Conservation (phyloP, 2,329 filamentous ascomycete genomes). For the Zalaria obscura region DNA sequence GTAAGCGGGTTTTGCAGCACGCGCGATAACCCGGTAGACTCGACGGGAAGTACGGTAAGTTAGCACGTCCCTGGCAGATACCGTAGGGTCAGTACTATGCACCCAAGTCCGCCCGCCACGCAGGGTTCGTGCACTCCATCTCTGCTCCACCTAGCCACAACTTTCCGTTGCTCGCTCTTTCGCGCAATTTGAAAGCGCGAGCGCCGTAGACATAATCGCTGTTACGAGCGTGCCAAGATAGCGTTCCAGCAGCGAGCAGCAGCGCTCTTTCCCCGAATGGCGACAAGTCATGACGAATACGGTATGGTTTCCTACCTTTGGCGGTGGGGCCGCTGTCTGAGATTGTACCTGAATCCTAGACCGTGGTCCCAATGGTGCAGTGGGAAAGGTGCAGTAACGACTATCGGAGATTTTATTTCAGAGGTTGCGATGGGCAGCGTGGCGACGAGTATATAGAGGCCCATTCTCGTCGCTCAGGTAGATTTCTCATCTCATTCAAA, state of each 20-base stretch:
- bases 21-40: not conserved
- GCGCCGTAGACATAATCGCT: not conserved
- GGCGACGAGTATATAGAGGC: not conserved
- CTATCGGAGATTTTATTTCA: conserved; percentile 1
- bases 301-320: not conserved
- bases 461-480: not conserved
- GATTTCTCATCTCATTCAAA: conserved; percentile 1
- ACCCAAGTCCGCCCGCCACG: not conserved
- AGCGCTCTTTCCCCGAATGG: not conserved
- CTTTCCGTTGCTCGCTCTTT: not conserved
- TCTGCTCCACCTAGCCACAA: not conserved
- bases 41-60: not conserved
- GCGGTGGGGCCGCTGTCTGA: not conserved
- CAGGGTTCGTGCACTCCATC: not conserved
- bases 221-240: not conserved
- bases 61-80: not conserved
- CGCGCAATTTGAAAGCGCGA: not conserved
- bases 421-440: not conserved
- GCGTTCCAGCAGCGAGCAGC: not conserved
- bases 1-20: too few species aligned
- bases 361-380: not conserved
- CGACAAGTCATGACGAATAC: not conserved
- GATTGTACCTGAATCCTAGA: not conserved
- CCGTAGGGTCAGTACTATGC: not conserved
- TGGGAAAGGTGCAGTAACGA: not conserved